These are phyloP conservation scores for Spirogloea muscicola DNA, from an alignment of 139 green algal genomes.

Conservation along the genomic window DNA sequence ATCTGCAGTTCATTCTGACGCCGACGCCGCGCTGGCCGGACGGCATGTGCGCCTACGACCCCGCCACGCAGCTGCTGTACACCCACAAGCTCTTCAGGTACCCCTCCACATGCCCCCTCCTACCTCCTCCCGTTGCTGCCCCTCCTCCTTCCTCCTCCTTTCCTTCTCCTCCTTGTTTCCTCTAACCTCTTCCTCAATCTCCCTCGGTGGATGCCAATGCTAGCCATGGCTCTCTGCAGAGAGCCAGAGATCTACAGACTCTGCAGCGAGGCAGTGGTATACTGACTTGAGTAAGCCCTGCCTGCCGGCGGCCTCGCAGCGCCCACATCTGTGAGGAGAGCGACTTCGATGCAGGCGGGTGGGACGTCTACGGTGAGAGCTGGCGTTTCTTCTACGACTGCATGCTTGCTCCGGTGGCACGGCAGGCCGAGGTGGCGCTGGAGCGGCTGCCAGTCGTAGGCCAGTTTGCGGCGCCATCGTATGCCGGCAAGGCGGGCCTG, in stretches of 20 bases:
- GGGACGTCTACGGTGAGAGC: slow-evolving; percentile 69
- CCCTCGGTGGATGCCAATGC: no score
- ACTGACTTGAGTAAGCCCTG: no score
- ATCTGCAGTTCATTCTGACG: slow-evolving; percentile 55
- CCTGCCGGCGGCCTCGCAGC: no score
- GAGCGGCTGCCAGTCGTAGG: slow-evolving; percentile 70
- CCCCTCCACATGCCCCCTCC: not conserved
- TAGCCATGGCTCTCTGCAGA: no score
- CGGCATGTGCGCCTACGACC: slow-evolving; percentile 62
- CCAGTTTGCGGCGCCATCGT: slow-evolving; percentile 36
- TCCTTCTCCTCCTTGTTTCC: no score
- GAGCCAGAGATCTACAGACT: no score
- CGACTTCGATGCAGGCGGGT: slow-evolving; percentile 66
- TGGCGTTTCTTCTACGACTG: slow-evolving; percentile 93
- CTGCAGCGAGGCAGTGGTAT: no score
- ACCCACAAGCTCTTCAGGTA: slow-evolving; percentile 78
- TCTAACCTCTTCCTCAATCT: no score
- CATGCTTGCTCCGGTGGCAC: slow-evolving; percentile 82
- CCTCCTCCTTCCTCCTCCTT: no score
- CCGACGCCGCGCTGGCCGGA: slow-evolving; percentile 91
- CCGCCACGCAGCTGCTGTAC: slow-evolving; percentile 63
- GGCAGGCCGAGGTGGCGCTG: slow-evolving; percentile 59
- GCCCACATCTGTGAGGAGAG: slow-evolving; percentile 29
- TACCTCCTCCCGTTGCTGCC: not conserved
- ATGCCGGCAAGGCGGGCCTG: slow-evolving; percentile 26